Base-by-base conservation (phyloP, 768 basidiomycete species). In the Sarcodon sp. region DNA sequence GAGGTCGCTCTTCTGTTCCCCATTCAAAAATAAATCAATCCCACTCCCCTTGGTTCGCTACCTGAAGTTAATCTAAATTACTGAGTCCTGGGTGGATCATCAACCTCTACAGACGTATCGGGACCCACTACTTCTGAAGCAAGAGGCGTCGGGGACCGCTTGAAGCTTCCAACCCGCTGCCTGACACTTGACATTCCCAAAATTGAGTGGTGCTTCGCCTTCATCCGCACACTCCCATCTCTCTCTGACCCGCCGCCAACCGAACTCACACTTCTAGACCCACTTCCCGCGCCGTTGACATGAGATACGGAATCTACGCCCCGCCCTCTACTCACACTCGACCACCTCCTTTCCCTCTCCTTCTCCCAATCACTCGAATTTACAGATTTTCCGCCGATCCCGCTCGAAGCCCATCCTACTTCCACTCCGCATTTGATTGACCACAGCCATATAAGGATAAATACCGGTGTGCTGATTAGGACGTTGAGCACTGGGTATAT, bases 391-490 rank as follows among this genome's bases (percentile, higher is more conserved):
- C 45, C 33, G 3, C 57, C 59, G 18, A 79, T 63, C 0, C 83
- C 83, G 4, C 77, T 75, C 8, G 87, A 59, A 10, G 83, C 86
- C 92, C 91, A 94, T 7, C 77, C 69, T 35, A 81, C 80, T 56
- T 93, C 81, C 18, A 91, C 59, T 16, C 84, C 76, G 43, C 85
- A 80, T 54, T 81, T 83, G 61, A 90, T 79, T 45, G 86, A 87
- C 90, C 90, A 96, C 12, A 91, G 57, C 87, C 87, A 97, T n/a
- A 76, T 70, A 31, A 88, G 61, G 6, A 69, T 75, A 59, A 97
- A 94, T 13, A 94, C 78, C 1, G 79, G 83, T 1, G 83, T 84
- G 57, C 82, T 80, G 41, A 92, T 59, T 12, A 90, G 73, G 3
- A 91, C 80, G 61, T 96, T 97, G 35, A 91, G 67, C 0, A 93